A percentile compares a stretch with the other conserved stretches of the same genome.
phyloP scores from a whole-genome alignment of 2,329 filamentous ascomycete species.

The Fusarium sp. region DNA sequence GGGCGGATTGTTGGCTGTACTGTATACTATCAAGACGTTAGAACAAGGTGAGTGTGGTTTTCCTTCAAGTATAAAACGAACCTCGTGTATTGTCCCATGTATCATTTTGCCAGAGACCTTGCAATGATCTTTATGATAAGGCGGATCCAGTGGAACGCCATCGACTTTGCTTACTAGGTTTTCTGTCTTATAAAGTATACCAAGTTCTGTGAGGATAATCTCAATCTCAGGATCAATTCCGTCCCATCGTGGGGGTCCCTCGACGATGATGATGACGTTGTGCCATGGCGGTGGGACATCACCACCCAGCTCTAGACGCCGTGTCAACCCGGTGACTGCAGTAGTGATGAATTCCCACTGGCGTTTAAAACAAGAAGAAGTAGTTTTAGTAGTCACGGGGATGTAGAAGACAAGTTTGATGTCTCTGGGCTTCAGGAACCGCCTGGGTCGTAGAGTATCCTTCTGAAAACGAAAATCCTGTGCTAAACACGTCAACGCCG shows the following conservation, averaged over 20 bases:
- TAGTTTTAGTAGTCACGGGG: neutral
- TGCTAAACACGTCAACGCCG: neutral
- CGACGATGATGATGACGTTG: neutral
- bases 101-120: neutral
- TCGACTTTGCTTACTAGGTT: neutral
- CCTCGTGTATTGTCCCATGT: neutral
- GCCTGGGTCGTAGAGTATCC: neutral
- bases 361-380: neutral
- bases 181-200: neutral
- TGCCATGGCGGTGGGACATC: neutral
- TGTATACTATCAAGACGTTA: neutral
- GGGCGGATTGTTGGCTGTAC: neutral
- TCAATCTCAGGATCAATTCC: neutral
- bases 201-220: neutral
- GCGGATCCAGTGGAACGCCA: neutral
- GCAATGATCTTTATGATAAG: neutral
- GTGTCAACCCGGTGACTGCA: neutral
- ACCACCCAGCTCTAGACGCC: neutral
- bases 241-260: neutral
- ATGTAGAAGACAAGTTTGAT: neutral
- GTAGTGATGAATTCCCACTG: neutral
- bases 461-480: rapidly evolving
- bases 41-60: neutral
- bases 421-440: neutral
- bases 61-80: rapidly evolving